phyloP scores from a whole-genome alignment of 2,329 filamentous ascomycete species.

The Zasmidium cellare region DNA sequence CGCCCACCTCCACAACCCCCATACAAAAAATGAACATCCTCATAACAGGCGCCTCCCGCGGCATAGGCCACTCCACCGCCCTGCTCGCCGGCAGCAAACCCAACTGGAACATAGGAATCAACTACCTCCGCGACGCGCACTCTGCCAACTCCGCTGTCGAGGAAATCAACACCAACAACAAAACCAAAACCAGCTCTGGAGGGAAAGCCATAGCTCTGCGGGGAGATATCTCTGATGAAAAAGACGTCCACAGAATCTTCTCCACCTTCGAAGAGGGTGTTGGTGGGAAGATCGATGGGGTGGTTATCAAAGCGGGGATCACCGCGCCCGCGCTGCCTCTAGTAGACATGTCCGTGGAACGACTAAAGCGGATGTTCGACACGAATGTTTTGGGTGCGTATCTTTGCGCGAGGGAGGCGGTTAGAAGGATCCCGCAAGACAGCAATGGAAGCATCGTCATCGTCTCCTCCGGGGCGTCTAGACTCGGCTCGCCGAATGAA shows the following conservation, averaged over 20 bases:
- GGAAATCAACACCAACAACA: slow-evolving; percentile 16
- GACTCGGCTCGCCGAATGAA: slow-evolving; percentile 28
- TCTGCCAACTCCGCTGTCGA: slow-evolving; percentile 22
- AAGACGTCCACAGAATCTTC: slow-evolving; percentile 25
- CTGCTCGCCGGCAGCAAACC: slow-evolving; percentile 21
- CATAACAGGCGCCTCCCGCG: slow-evolving; percentile 27
- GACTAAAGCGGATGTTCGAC: slow-evolving; percentile 26
- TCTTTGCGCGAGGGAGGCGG: slow-evolving; percentile 30
- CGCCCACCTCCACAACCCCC: neutral
- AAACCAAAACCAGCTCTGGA: no score
- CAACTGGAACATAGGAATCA: slow-evolving; percentile 30
- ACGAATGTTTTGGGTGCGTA: slow-evolving; percentile 31
- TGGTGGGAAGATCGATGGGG: slow-evolving; percentile 23
- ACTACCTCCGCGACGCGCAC: slow-evolving; percentile 22
- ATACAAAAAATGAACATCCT: slow-evolving; percentile 20
- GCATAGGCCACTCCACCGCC: slow-evolving; percentile 28
- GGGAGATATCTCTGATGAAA: slow-evolving; percentile 25
- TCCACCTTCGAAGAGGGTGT: slow-evolving; percentile 22
- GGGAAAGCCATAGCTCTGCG: slow-evolving; percentile 20
- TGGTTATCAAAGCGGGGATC: slow-evolving; percentile 32
- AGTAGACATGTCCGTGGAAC: slow-evolving; percentile 25
- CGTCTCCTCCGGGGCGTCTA: slow-evolving; percentile 28
- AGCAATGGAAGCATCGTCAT: slow-evolving; percentile 25
- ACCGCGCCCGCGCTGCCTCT: slow-evolving; percentile 24
- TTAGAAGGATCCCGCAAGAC: slow-evolving; percentile 20